A percentile compares a stretch with the other conserved stretches of the same genome.
Conservation (phyloP, 2,329 filamentous ascomycete species). For the Diplodia scrobiculata region DNA sequence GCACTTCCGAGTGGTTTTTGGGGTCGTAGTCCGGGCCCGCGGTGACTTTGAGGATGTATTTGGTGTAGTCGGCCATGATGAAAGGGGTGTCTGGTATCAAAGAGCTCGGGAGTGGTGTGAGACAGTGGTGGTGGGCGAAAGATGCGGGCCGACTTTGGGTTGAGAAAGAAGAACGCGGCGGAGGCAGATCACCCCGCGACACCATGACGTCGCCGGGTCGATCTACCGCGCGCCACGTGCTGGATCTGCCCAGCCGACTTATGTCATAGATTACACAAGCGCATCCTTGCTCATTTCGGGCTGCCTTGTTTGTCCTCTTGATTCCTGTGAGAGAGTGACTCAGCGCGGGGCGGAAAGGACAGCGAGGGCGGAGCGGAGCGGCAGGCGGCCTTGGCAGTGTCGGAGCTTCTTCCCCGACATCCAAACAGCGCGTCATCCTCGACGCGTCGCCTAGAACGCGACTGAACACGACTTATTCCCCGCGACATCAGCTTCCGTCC, state of each 20-base stretch:
- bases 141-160: conserved; percentile 8
- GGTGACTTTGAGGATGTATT: conserved; percentile 79
- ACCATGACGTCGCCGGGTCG: conserved; percentile 17
- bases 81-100: neutral
- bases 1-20: conserved; percentile 69
- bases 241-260: neutral
- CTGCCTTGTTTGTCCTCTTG: neutral
- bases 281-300: neutral
- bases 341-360: conserved; percentile 2
- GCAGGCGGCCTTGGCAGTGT: neutral
- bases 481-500: neutral
- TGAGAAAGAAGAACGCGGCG: conserved; percentile 6
- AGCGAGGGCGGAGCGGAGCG: neutral
- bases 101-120: neutral
- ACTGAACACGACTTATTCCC: neutral
- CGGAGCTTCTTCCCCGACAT: conserved; percentile 8
- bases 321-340: neutral
- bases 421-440: conserved; percentile 29
- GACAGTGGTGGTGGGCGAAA: neutral
- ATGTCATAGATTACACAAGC: neutral
- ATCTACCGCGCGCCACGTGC: conserved; percentile 16
- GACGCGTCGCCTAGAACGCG: conserved; percentile 14
- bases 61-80: conserved; percentile 57
- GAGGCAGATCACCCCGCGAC: conserved; percentile 18
- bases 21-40: conserved; percentile 76